Percentiles rank a stretch among this genome's conserved stretches.
These are phyloP conservation scores for Clathrus columnatus DNA, from an alignment of 768 basidiomycete genomes.

Conservation along the genomic window DNA sequence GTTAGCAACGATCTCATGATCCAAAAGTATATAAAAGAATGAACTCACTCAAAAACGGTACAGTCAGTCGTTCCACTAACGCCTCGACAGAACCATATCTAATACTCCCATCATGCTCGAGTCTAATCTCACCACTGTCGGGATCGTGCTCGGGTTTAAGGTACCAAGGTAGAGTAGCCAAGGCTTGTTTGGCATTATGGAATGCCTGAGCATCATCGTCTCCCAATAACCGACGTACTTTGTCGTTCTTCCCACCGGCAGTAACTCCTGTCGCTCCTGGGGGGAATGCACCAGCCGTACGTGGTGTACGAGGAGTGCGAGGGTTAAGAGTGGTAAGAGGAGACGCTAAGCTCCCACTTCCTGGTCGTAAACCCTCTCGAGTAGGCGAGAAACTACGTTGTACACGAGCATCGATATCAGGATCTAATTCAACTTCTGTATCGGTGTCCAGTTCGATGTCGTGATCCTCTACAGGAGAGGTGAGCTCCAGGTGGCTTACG, in stretches of 20 bases:
- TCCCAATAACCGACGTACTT: conserved; percentile 31
- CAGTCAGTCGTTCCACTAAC: conserved; percentile 61
- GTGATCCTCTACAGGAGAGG: background rate
- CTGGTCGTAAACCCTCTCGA: background rate
- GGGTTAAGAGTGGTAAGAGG: background rate
- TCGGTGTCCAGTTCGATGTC: background rate
- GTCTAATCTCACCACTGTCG: conserved; percentile 44
- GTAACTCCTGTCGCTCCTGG: background rate
- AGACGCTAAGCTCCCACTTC: background rate
- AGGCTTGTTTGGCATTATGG: conserved; percentile 29
- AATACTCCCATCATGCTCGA: conserved; percentile 57
- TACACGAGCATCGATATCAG: background rate
- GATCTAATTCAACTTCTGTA: background rate
- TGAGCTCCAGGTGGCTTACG: background rate
- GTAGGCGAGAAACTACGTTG: background rate
- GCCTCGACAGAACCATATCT: conserved; percentile 63
- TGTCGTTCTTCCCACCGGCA: conserved; percentile 17
- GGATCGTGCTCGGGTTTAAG: conserved; percentile 45
- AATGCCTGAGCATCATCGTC: conserved; percentile 36
- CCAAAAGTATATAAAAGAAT: conserved; percentile 3
- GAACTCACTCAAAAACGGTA: conserved; percentile 50
- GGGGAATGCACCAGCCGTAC: background rate
- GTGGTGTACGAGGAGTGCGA: background rate
- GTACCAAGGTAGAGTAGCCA: conserved; percentile 44
- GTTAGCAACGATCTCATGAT: background rate